A percentile compares a stretch with the other conserved stretches of the same genome.
phyloP scores from a whole-genome alignment of 1,284 basidiomycete species.

The Wallemia mellicola region DNA sequence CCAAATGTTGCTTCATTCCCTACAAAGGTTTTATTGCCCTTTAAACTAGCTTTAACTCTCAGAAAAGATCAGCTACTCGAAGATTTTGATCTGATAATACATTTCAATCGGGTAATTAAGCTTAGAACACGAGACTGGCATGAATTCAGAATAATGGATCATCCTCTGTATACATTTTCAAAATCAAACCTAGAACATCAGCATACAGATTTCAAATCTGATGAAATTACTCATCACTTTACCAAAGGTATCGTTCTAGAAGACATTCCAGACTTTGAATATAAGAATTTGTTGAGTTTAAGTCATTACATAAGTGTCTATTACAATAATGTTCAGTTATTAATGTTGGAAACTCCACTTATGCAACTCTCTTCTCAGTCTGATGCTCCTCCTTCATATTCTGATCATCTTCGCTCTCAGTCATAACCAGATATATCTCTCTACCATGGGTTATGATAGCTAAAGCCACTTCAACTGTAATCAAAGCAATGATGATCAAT shows the following conservation, averaged over 20 bases:
- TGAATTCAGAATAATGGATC: not conserved
- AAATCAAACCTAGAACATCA: not conserved
- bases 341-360: not conserved
- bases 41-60: not conserved
- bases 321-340: not conserved
- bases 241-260: not conserved
- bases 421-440: not conserved
- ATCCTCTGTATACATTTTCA: not conserved
- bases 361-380: not conserved
- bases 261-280: not conserved
- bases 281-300: not conserved
- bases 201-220: not conserved
- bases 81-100: not conserved
- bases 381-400: not conserved
- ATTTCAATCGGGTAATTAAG: not conserved
- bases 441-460: conserved; percentile 10
- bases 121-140: not conserved
- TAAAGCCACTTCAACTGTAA: conserved; percentile 64
- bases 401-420: not conserved
- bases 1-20: not conserved
- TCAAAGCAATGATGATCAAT: conserved; percentile 60
- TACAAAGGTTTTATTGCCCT: not conserved
- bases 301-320: not conserved
- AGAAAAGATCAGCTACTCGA: not conserved
- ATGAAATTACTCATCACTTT: not conserved